These are phyloP conservation scores for Penicillium sp. DNA, from an alignment of 2,329 filamentous ascomycete genomes.

Conservation along the genomic window DNA sequence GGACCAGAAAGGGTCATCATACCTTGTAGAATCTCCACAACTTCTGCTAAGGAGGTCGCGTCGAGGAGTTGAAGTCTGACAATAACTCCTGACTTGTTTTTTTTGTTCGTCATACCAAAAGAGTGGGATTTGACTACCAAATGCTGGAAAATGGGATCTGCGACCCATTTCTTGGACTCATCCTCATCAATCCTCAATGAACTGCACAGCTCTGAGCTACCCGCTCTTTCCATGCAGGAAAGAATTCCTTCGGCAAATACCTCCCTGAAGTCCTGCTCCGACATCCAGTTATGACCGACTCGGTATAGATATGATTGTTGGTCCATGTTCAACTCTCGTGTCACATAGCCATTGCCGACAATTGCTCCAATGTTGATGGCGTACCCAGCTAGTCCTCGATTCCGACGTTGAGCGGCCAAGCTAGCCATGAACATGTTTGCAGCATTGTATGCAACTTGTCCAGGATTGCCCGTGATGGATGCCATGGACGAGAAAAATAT, in stretches of 20 bases:
- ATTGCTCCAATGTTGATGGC: constrained; percentile 24
- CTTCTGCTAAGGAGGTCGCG: constrained; percentile 10
- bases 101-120: constrained; percentile 11
- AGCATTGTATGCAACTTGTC: constrained; percentile 41
- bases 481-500: constrained; percentile 41
- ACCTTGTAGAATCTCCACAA: constrained; percentile 18
- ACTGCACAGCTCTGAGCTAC: constrained; percentile 16
- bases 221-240: constrained; percentile 14
- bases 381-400: constrained; percentile 16
- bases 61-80: constrained; percentile 17
- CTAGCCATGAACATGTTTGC: constrained; percentile 41
- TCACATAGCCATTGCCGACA: constrained; percentile 22
- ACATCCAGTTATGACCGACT: constrained; percentile 26
- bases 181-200: constrained; percentile 25
- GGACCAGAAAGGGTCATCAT: neutral
- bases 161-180: constrained; percentile 20
- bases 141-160: constrained; percentile 25
- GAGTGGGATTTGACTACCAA: constrained; percentile 17
- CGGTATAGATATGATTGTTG: constrained; percentile 24
- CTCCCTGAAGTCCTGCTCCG: constrained; percentile 33
- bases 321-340: constrained; percentile 20
- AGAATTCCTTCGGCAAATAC: constrained; percentile 33
- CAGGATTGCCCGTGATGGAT: constrained; percentile 34
- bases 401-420: constrained; percentile 21
- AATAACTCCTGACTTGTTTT: constrained; percentile 11